Evolutionary conservation across 495 filamentous ascomycete species (phyloP).

Genomic region (Annulohypoxylon stygium): DNA sequence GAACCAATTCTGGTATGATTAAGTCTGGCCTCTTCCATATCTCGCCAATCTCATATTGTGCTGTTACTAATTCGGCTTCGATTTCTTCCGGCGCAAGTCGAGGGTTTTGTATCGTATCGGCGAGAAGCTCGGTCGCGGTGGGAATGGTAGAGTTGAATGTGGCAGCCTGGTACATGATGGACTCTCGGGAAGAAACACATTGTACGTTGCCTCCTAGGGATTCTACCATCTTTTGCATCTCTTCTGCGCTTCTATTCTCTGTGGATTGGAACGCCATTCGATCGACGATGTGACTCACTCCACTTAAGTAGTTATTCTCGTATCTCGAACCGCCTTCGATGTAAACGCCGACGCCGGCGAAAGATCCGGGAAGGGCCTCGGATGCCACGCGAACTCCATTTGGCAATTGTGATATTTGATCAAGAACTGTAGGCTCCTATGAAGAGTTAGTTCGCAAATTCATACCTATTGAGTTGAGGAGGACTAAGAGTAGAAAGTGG

Average conservation of each 20-base stretch:
- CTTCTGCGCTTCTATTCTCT: conserved; percentile 74
- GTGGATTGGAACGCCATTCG: conserved; percentile 97
- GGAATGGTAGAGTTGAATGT: conserved; percentile 96
- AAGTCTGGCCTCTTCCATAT: conserved; percentile 98
- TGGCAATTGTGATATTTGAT: conserved; percentile 87
- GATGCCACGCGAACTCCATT: conserved; percentile 97
- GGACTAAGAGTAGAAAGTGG: neutral
- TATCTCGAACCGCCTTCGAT: conserved; percentile 96
- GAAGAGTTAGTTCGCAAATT: no score
- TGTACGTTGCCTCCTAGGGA: conserved; percentile 94
- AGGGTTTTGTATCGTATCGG: conserved; percentile 93
- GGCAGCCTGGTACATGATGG: conserved; percentile 98
- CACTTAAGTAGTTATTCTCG: conserved; percentile 85
- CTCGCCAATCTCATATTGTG: conserved; percentile 94
- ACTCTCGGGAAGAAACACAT: conserved; percentile 94
- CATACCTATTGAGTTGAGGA: no score
- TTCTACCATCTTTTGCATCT: conserved; percentile 89
- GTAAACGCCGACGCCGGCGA: conserved; percentile 95
- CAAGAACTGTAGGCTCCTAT: conserved; percentile 89
- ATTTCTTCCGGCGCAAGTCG: conserved; percentile 93
- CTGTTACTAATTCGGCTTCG: conserved; percentile 84
- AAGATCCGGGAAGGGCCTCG: conserved; percentile 94
- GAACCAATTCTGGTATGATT: conserved; percentile 93
- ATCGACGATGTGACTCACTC: conserved; percentile 97
- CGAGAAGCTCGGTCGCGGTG: conserved; percentile 83